Conservation (phyloP, 345 rosid genomes). For the Salix purpurea region DNA sequence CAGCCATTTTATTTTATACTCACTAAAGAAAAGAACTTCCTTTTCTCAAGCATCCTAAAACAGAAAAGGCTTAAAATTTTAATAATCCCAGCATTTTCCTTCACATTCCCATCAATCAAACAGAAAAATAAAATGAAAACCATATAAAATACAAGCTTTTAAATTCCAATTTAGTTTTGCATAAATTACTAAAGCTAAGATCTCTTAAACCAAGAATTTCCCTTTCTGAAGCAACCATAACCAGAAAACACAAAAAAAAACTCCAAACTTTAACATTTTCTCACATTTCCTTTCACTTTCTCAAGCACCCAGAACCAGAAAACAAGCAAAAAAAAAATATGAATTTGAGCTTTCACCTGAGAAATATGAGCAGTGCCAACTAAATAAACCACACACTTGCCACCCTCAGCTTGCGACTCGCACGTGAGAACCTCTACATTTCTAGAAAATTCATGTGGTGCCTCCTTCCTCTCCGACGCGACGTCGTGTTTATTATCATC, state of each 20-base stretch:
- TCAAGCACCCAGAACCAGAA: background rate
- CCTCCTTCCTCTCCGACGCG: background rate
- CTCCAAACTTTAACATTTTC: background rate
- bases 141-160: background rate
- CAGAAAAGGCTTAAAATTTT: background rate
- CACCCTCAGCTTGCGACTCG: no score
- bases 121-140: background rate
- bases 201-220: background rate
- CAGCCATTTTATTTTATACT: background rate
- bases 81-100: background rate
- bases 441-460: background rate
- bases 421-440: background rate
- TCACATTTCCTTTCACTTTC: background rate
- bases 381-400: background rate
- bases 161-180: background rate
- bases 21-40: background rate
- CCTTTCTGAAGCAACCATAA: background rate
- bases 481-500: background rate
- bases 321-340: background rate
- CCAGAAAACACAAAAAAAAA: background rate
- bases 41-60: background rate
- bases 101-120: background rate
- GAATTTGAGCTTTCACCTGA: background rate
- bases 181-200: background rate
- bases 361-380: constrained; percentile 5